Evolutionary conservation across 148 eudicot genomes (phyloP).

Genomic region (Vaccinium myrtillus): DNA sequence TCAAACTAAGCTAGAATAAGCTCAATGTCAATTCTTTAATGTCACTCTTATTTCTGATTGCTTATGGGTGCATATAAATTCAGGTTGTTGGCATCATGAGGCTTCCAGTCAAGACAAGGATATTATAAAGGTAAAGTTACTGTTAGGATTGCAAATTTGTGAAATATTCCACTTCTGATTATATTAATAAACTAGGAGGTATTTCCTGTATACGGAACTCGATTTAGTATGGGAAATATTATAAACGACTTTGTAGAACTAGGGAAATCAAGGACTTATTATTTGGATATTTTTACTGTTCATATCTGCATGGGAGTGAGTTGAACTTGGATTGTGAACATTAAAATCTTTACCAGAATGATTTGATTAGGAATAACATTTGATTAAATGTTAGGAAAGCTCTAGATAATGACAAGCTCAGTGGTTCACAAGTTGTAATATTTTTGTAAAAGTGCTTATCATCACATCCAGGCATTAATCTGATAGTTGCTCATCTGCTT

Average conservation of each 20-base stretch:
- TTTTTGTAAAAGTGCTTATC: background rate
- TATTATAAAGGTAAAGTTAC: conserved; percentile 57
- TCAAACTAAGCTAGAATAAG: background rate
- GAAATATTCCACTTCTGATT: background rate
- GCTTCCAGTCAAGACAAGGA: conserved; percentile 27
- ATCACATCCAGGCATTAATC: background rate
- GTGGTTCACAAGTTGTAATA: background rate
- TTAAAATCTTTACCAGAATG: background rate
- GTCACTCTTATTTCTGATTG: conserved; percentile 14
- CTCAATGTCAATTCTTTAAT: background rate
- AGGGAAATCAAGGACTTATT: background rate
- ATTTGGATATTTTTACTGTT: background rate
- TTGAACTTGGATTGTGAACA: background rate
- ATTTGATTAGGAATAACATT: background rate
- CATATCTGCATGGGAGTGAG: background rate
- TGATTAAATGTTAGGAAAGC: background rate
- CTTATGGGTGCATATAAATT: conserved; percentile 30
- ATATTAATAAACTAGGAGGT: background rate
- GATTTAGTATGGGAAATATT: background rate
- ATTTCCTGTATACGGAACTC: background rate
- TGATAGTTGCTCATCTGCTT: background rate
- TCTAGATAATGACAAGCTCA: background rate
- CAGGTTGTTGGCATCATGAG: conserved; percentile 50
- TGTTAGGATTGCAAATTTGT: background rate
- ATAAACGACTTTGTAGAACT: background rate